A percentile compares a stretch with the other conserved stretches of the same genome.
These are phyloP conservation scores for Ananas comosus DNA, from an alignment of 176 grass and related monocot species.

Conservation along the genomic window DNA sequence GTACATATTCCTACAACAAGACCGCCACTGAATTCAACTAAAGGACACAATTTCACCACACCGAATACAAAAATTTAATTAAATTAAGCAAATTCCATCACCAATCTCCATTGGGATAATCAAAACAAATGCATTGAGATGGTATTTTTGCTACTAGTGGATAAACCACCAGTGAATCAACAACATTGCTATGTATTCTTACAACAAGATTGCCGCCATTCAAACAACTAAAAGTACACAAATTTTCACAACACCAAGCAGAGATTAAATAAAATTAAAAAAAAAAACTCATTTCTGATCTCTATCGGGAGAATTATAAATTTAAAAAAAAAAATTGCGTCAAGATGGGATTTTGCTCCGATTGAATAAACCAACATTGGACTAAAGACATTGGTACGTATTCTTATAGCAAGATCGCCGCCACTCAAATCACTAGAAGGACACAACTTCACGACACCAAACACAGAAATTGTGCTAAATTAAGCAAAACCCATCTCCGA, in stretches of 20 bases:
- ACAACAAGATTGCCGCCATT: background rate
- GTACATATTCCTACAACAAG: background rate
- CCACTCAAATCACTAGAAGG: too few species aligned
- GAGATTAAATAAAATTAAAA: background rate
- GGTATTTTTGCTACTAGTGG: background rate
- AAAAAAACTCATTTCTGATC: background rate
- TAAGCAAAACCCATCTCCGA: background rate
- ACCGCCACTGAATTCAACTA: background rate
- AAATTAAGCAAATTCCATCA: background rate
- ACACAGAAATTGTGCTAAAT: background rate
- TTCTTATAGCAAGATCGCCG: too few species aligned
- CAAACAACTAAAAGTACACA: background rate
- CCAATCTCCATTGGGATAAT: background rate
- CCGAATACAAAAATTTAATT: background rate
- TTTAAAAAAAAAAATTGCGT: background rate
- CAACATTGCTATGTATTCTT: background rate
- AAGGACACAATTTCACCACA: too few species aligned
- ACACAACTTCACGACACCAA: too few species aligned
- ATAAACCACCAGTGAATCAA: background rate
- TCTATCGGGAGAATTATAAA: background rate
- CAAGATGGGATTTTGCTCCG: background rate
- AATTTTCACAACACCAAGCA: background rate
- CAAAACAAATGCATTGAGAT: conserved; percentile 1
- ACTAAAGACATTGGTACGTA: too few species aligned
- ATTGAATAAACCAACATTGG: too few species aligned